Conservation (phyloP, 2,329 filamentous ascomycete species). For the Catunica adiposa region DNA sequence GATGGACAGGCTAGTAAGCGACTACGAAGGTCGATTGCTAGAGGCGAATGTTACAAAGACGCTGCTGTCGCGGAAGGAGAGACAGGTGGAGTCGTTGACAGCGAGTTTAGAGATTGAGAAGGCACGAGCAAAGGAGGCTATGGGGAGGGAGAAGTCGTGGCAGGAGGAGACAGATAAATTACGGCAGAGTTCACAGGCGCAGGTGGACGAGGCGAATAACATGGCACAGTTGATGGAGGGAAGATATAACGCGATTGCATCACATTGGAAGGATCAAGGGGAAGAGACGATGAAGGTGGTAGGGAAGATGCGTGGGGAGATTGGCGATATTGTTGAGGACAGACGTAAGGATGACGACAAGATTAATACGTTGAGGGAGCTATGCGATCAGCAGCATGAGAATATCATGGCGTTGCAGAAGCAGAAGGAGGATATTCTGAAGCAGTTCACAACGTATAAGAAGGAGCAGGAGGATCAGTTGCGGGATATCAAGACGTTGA, state of each 20-base stretch:
- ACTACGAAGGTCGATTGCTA: slow-evolving; percentile 53
- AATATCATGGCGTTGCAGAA: slow-evolving; percentile 44
- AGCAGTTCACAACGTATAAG: slow-evolving; percentile 49
- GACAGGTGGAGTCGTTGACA: slow-evolving; percentile 55
- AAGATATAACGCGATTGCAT: slow-evolving; percentile 49
- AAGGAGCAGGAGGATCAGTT: slow-evolving; percentile 44
- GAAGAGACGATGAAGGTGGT: slow-evolving; percentile 40
- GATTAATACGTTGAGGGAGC: slow-evolving; percentile 46
- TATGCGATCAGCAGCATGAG: slow-evolving; percentile 57
- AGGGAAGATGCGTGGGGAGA: slow-evolving; percentile 33
- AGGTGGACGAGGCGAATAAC: slow-evolving; percentile 48
- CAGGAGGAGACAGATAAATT: slow-evolving; percentile 47
- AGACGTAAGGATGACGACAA: slow-evolving; percentile 43
- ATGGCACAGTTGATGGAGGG: slow-evolving; percentile 53
- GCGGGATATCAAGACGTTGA: slow-evolving; percentile 40
- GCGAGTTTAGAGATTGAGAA: slow-evolving; percentile 47
- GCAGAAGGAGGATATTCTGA: slow-evolving; percentile 45
- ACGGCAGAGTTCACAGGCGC: slow-evolving; percentile 39
- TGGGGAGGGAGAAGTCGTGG: slow-evolving; percentile 44
- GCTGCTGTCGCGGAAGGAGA: slow-evolving; percentile 53
- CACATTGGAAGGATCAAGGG: slow-evolving; percentile 51
- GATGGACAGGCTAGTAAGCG: slow-evolving; percentile 49
- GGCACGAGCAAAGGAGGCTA: slow-evolving; percentile 41
- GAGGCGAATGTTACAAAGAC: slow-evolving; percentile 57
- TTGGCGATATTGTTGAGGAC: slow-evolving; percentile 37